Evolutionary conservation across 371 early-diverging fungal genomes (phyloP).

Genomic region (Mucor velutinosus): DNA sequence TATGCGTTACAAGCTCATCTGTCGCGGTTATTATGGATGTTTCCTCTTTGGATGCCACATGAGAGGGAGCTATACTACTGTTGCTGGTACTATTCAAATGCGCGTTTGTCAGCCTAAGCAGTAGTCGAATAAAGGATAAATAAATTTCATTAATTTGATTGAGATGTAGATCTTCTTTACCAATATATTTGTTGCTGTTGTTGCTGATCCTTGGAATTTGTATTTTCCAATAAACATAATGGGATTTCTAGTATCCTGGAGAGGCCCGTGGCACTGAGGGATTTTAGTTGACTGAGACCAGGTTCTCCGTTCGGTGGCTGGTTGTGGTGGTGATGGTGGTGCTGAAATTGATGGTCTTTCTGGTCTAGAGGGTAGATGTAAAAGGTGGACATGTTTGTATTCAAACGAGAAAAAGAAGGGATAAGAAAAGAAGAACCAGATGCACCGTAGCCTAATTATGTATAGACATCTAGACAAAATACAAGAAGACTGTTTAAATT

Average conservation of each 20-base stretch:
- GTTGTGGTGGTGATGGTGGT: neutral
- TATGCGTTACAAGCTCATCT: slow-evolving; percentile 22
- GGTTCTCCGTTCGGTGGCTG: neutral
- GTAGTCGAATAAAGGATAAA: neutral
- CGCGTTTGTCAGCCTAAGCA: neutral
- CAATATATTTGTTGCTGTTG: slow-evolving; percentile 7
- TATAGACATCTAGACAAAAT: neutral
- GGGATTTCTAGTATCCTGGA: slow-evolving; percentile 21
- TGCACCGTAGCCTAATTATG: neutral
- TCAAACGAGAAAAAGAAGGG: neutral
- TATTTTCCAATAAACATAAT: slow-evolving; percentile 12
- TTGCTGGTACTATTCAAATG: neutral
- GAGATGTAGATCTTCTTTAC: neutral
- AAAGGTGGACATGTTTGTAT: slow-evolving; percentile 16
- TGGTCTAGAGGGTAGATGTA: slow-evolving; percentile 12
- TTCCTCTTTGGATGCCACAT: neutral
- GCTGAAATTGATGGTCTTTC: neutral
- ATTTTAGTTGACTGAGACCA: neutral
- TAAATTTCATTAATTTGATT: neutral
- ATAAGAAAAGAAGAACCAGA: neutral
- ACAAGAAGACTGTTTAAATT: neutral
- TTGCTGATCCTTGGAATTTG: slow-evolving; percentile 1
- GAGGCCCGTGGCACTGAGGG: slow-evolving; percentile 7
- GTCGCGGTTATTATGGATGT: neutral
- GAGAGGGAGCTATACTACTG: neutral